These are phyloP conservation scores for Candida chauliodis DNA, from an alignment of 805 yeast species.

Conservation along the genomic window DNA sequence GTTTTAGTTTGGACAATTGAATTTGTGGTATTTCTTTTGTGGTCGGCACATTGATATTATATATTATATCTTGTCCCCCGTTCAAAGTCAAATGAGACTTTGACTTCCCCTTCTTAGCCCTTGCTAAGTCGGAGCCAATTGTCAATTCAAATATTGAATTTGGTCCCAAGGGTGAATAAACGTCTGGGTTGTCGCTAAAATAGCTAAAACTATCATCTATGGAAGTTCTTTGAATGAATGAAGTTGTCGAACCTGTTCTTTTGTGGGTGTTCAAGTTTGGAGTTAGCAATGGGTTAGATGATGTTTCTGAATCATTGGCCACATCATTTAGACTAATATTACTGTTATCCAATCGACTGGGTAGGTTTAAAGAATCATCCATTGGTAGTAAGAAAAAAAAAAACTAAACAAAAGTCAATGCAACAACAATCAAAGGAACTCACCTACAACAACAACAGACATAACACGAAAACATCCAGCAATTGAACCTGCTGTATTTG, in stretches of 20 bases:
- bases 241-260: slow-evolving; percentile 15
- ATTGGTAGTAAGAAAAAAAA: slow-evolving; percentile 4
- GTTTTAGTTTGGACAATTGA: slow-evolving; percentile 39
- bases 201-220: slow-evolving; percentile 26
- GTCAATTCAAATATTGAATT: slow-evolving; percentile 78
- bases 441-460: too few relatives aligned
- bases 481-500: too few relatives aligned
- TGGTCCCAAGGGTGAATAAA: slow-evolving; percentile 59
- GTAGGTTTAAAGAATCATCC: slow-evolving; percentile 12
- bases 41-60: slow-evolving; percentile 63
- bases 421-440: neutral
- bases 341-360: slow-evolving; percentile 17
- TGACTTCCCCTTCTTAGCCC: slow-evolving; percentile 30
- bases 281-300: slow-evolving; percentile 12
- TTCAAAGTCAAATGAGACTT: slow-evolving; percentile 33
- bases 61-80: slow-evolving; percentile 41
- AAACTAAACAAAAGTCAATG: neutral
- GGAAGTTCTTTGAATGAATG: slow-evolving; percentile 21
- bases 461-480: too few relatives aligned
- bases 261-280: slow-evolving; percentile 1
- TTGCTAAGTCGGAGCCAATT: slow-evolving; percentile 52
- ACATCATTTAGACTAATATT: slow-evolving; percentile 31
- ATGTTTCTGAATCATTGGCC: slow-evolving; percentile 23
- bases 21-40: slow-evolving; percentile 81
- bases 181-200: slow-evolving; percentile 12